Base-by-base conservation (phyloP, 1,139 yeast genomes). In the Pichia sp. region DNA sequence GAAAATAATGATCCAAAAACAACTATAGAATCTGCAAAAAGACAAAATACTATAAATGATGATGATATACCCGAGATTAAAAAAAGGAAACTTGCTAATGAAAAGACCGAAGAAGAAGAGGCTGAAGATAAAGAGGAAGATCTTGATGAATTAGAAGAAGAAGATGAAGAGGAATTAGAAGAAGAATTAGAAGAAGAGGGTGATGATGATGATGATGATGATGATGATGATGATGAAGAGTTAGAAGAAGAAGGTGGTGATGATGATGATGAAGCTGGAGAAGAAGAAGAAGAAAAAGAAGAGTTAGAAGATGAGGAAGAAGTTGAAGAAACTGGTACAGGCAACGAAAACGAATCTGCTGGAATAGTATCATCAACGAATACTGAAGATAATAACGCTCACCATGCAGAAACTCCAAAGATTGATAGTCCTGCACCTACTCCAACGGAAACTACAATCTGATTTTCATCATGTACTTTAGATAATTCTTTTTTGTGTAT, bases 111-210 rank as follows among this genome's bases (percentile, higher is more conserved):
- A 5, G 56, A 49, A 10, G 56, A 36, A 6, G 55, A 50, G 2
- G 28, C 34, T 1, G 43, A 37, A 5, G 46, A 37, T 11, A 36
- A 46, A 7, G 43, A 42, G 27, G 51, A 43, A 42, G 49, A 45
- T 40, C 42, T 37, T 11, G 58, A 50, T 8, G 62, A 49, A 9
- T 66, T 60, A 9, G 75, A 64, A 8, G 74, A 66, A 30, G 72
- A 60, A 4, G 72, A 66, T 6, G 68, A 62, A 34, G 65, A 61
- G 40, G 73, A 67, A 26, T 65, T 63, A 29, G 74, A 62, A 36
- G 72, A 66, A 8, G 70, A 62, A 34, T 70, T 63, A 33, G 67
- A 66, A 8, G 60, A 56, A 34, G 55, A 46, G 1, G 58, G 45
- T 3, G 62, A 55, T 5, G 58, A 45, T 4, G 56, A 47, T 4